These are phyloP conservation scores for Naumovozyma dairenensis DNA, from an alignment of 805 yeast genomes.

Conservation along the genomic window DNA sequence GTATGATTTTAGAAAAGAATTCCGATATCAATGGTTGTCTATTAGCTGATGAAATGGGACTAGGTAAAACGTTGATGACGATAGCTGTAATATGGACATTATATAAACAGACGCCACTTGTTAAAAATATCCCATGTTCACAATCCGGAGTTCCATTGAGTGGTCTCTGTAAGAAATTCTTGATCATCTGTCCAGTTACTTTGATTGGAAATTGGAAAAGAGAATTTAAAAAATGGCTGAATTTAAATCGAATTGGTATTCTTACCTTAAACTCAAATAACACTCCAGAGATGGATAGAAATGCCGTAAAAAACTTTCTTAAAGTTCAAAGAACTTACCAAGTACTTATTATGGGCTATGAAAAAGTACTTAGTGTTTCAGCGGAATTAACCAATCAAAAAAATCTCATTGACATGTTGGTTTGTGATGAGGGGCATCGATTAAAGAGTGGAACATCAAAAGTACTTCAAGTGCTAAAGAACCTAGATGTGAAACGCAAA, in stretches of 20 bases:
- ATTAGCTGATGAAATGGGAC: conserved; percentile 95
- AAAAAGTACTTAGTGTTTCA: conserved; percentile 51
- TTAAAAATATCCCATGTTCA: conserved; percentile 28
- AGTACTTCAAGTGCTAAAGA: conserved; percentile 51
- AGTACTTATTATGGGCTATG: conserved; percentile 81
- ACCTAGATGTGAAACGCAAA: conserved; percentile 44
- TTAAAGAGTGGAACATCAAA: conserved; percentile 69
- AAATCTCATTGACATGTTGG: conserved; percentile 48
- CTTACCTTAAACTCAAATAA: conserved; percentile 45
- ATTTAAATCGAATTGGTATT: conserved; percentile 51
- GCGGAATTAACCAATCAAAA: conserved; percentile 36
- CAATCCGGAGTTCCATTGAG: conserved; percentile 26
- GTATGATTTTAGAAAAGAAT: conserved; percentile 16
- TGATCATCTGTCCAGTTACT: conserved; percentile 89
- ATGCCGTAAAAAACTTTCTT: conserved; percentile 50
- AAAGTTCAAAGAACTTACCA: conserved; percentile 61
- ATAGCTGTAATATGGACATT: conserved; percentile 80
- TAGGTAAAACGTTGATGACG: conserved; percentile 83
- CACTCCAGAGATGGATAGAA: conserved; percentile 43
- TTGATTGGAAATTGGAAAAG: conserved; percentile 76
- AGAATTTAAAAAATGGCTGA: conserved; percentile 88
- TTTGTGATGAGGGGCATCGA: conserved; percentile 95
- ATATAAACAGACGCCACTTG: conserved; percentile 50
- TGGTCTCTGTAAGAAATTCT: conserved; percentile 42
- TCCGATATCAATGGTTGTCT: conserved; percentile 52